Evolutionary conservation across 1,139 yeast genomes (phyloP), one percentile per base, ranked within the genome.

Genomic region (Taphrina betulina): DNA sequence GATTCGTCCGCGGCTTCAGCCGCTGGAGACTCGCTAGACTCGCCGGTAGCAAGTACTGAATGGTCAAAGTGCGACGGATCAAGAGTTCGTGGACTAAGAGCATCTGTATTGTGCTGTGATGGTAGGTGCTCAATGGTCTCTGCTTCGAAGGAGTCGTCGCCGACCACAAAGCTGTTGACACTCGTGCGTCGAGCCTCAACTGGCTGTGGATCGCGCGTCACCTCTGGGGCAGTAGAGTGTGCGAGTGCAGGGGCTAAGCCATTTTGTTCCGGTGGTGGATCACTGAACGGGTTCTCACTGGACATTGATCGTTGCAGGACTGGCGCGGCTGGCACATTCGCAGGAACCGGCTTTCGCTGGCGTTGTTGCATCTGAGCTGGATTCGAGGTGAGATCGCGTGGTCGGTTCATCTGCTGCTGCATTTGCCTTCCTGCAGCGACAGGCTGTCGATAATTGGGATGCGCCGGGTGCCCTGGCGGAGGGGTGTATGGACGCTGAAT

Each of bases 401-500:
- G 24, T n/a, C n/a, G n/a, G n/a, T n/a, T n/a, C 31, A 7, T 7
- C 40, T 40, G 54, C 34, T 38, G 54, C 28, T 31, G 54, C 38
- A 28, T 29, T 22, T 45, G 52, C 16, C 14, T 33, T 19, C 34
- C 48, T 17, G 26, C 34, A 14, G 38, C 38, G 5, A 37, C 34
- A 12, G 48, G 48, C 10, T 29, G 48, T 10, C 23, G 29, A 29
- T 43, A 43, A 37, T 43, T 43, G 29, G 48, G 48, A 43, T 38
- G 40, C 3, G 52, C 52, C 3, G 54, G 54, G 41, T 50, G 54
- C 8, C 54, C 54, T 17, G 54, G 54, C 17, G 54, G 54, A 5
- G 54, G 54, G 12, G 54, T 50, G 40, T 31, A 50, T 3, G 54
- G 54, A 22, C 54, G 54, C 34, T 50, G 38, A 17, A 50, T 50